Conservation (phyloP, 495 filamentous ascomycete species). For the Podospora australis region DNA sequence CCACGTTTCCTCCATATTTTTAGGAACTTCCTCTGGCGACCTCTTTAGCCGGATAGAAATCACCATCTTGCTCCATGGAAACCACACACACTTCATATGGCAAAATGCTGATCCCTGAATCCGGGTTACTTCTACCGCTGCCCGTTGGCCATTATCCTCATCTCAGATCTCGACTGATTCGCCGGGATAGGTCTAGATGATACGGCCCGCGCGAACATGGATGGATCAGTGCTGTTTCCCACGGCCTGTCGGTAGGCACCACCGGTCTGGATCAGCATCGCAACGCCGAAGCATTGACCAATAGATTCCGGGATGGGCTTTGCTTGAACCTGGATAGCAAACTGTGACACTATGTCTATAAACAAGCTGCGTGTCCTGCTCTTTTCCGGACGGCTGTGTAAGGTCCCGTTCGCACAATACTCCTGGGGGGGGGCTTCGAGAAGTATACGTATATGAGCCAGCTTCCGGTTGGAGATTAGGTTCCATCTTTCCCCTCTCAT, state of each 20-base stretch:
- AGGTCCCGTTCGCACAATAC: too few species aligned
- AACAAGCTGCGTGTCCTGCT: too few species aligned
- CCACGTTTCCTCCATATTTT: slow-evolving; percentile 9
- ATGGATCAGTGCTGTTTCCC: too few species aligned
- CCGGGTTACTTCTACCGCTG: slow-evolving; percentile 1
- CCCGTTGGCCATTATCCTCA: not conserved
- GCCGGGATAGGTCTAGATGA: not conserved
- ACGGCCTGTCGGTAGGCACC: not conserved
- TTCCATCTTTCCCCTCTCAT: too few species aligned
- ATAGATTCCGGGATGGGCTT: slow-evolving; percentile 10
- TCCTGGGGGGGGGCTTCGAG: too few species aligned
- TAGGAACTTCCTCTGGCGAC: not conserved
- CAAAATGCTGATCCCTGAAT: slow-evolving; percentile 20
- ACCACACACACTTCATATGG: slow-evolving; percentile 16
- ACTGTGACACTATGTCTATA: too few species aligned
- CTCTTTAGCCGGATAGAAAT: slow-evolving; percentile 19
- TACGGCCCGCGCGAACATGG: not conserved
- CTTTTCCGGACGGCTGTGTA: too few species aligned
- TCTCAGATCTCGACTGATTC: slow-evolving; percentile 5
- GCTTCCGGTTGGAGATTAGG: too few species aligned
- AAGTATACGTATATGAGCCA: too few species aligned
- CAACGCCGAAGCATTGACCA: slow-evolving; percentile 16
- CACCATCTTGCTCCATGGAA: slow-evolving; percentile 3
- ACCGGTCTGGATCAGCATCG: slow-evolving; percentile 5
- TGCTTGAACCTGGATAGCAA: not conserved